Base-by-base conservation (phyloP, 805 yeast genomes). In the Hanseniaspora mollemarum region DNA sequence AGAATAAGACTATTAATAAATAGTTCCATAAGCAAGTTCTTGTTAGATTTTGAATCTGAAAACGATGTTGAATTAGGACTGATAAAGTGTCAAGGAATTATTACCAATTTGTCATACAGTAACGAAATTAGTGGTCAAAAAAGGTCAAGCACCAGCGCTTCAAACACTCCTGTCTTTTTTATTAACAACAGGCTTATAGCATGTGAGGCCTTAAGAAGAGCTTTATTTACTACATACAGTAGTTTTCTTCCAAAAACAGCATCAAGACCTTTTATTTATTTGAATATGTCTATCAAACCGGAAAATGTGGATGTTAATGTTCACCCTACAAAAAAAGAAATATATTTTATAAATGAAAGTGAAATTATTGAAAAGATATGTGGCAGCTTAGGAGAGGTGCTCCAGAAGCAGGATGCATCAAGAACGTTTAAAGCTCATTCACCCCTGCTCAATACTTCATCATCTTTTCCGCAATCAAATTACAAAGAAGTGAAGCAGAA, bases 261-360 rank as follows among this genome's bases (percentile, higher is more conserved):
- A 4, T 71, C 71, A 40, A 77, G 73, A 56, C 82, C 94, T 0
- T 92, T 92, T 61, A 72, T 85, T 1, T 92, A 87, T 63, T 53
- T 92, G 48, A 72, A 84, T 43, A 62, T 92, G n/a, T 68, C 68
- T 18, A 77, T 92, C 2, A 68, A 72, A 21, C 84, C 96, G 0
- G 67, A 66, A 31, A 80, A 81, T 54, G 72, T 92, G 7, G 98
- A 92, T 62, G 97, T 92, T 15, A 92, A 92, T 61, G 81, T 92
- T 13, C 98, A 92, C 61, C 98, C 98, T 0, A 90, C 97, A 0
- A 92, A 92, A 58, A 73, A 90, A 53, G 96, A 90, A 59, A 96
- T 92, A 2, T 64, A 94, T 39, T 87, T 92, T 61, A 67, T 92
- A 32, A 65, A 78, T 62, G 96, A 92, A 58, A 92, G 83, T 41